phyloP scores from a whole-genome alignment of 78 protist species.

The Dictyostelium firmibasis region DNA sequence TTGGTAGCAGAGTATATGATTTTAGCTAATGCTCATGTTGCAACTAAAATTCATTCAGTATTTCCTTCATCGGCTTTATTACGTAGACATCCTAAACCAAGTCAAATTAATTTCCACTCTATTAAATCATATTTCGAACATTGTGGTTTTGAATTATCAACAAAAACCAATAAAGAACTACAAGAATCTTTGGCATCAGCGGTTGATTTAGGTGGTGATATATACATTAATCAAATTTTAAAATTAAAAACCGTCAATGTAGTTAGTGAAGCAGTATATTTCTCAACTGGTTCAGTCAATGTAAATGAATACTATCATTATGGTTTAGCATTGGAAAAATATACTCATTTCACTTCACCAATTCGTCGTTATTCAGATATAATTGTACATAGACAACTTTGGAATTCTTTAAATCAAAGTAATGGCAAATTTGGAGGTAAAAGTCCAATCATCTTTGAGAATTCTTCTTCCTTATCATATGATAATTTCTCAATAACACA shows the following conservation, averaged over 20 bases:
- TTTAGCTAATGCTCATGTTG: conserved; percentile 96
- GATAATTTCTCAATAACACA: conserved; percentile 10
- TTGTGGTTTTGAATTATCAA: conserved; percentile 24
- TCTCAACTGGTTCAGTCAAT: conserved; percentile 44
- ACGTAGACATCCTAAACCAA: conserved; percentile 91
- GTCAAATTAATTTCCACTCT: neutral
- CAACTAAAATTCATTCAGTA: conserved; percentile 72
- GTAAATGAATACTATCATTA: conserved; percentile 90
- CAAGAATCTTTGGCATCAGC: conserved; percentile 28
- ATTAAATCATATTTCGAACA: neutral
- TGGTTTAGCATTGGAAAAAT: conserved; percentile 94
- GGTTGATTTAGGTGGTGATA: conserved; percentile 1
- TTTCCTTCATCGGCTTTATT: conserved; percentile 86
- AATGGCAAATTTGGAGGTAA: neutral
- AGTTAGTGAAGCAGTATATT: conserved; percentile 47
- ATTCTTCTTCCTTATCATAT: too few relatives aligned
- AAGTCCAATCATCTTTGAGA: neutral
- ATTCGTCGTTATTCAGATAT: conserved; percentile 85
- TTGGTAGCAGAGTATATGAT: conserved; percentile 98
- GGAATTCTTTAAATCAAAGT: conserved; percentile 29
- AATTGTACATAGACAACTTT: conserved; percentile 78
- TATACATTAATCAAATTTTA: conserved; percentile 16
- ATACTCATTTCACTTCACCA: conserved; percentile 98
- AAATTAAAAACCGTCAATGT: conserved; percentile 23
- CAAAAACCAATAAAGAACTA: neutral